Evolutionary conservation across 352 stramenopile genomes (phyloP).

Genomic region (Peronospora farinosa): DNA sequence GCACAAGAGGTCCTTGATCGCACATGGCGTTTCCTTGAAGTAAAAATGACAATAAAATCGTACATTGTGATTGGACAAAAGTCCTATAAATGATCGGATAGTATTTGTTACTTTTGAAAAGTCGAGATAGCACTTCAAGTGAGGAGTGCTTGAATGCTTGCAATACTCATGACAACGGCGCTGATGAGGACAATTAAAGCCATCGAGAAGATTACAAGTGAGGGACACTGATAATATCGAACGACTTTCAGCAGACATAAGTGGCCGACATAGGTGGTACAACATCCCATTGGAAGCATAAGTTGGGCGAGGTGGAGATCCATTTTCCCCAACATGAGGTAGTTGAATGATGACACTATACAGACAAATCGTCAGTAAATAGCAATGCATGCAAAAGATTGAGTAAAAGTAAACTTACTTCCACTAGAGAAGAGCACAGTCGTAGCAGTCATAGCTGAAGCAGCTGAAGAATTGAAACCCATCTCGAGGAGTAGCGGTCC

Average conservation of each 20-base stretch:
- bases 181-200: no score
- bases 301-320: no score
- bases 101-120: neutral
- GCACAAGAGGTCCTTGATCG: constrained; percentile 4
- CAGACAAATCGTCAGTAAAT: constrained; percentile 7
- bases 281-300: no score
- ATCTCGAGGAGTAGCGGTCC: constrained; percentile 94
- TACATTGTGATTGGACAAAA: constrained; percentile 5
- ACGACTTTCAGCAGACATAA: constrained; percentile 43
- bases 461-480: constrained; percentile 71
- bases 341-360: neutral
- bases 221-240: constrained; percentile 9
- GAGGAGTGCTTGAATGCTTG: no score
- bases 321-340: no score
- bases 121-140: no score
- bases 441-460: constrained; percentile 36
- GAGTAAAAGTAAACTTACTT: no score
- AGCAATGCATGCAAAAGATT: neutral
- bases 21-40: constrained; percentile 17
- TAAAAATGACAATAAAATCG: constrained; percentile 1
- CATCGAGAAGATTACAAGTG: no score
- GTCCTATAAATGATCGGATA: neutral
- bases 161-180: no score
- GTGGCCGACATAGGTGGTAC: no score
- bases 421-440: no score